Percentiles rank a stretch among this genome's conserved stretches.
Conservation (phyloP, 2,329 filamentous ascomycete species). For the Exophiala bonariae region DNA sequence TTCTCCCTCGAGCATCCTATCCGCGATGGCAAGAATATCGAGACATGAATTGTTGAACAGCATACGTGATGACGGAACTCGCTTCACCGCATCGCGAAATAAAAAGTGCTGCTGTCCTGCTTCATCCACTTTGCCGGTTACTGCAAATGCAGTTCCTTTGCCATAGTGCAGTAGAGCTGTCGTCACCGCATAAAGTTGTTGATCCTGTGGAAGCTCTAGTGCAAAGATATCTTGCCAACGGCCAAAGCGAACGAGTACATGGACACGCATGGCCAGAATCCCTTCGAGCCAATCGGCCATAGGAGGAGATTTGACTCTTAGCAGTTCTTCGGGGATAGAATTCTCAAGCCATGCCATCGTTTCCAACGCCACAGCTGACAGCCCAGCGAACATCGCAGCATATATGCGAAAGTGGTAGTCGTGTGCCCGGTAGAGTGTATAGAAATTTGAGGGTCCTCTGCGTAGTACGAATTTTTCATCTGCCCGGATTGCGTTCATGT, state of each 20-base stretch:
- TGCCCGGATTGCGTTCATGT: constrained; percentile 64
- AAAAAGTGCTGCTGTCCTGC: constrained; percentile 53
- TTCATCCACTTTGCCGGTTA: constrained; percentile 54
- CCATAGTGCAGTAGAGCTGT: constrained; percentile 69
- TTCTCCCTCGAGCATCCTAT: constrained; percentile 71
- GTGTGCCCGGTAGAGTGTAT: constrained; percentile 73
- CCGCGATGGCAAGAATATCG: constrained; percentile 63
- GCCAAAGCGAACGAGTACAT: constrained; percentile 73
- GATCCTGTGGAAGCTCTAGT: constrained; percentile 58
- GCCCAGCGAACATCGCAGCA: constrained; percentile 74
- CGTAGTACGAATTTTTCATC: constrained; percentile 66
- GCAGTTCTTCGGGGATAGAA: constrained; percentile 62
- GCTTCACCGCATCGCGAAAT: constrained; percentile 53
- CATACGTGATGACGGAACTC: constrained; percentile 60
- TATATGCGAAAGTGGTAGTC: constrained; percentile 76
- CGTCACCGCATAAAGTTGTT: constrained; percentile 65
- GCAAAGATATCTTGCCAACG: constrained; percentile 66
- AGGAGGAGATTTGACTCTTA: constrained; percentile 65
- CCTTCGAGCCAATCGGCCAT: constrained; percentile 80
- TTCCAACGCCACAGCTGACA: constrained; percentile 62
- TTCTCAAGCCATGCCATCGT: constrained; percentile 61
- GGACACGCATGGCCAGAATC: constrained; percentile 66
- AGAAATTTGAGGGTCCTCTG: constrained; percentile 68
- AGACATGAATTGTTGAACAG: constrained; percentile 68
- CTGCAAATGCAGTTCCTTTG: constrained; percentile 66